Evolutionary conservation across 345 rosid species (phyloP), one percentile per base, ranked within the genome.

Genomic region (Lagerstroemia speciosa): DNA sequence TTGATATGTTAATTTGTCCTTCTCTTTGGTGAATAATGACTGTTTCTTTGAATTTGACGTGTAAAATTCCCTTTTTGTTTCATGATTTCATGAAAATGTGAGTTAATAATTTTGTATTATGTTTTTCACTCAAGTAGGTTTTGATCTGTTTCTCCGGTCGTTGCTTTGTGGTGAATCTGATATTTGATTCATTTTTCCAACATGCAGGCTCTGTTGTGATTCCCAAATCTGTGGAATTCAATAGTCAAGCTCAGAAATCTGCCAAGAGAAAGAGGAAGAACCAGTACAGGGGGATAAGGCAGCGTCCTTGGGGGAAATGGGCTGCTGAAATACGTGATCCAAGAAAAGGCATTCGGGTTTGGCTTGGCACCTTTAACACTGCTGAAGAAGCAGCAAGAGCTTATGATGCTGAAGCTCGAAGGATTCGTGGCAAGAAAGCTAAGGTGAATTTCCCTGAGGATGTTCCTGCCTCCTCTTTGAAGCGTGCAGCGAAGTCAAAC

Each of bases 301-400:
- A 90, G 74, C 98, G 98, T 16, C 98, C 98, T 32, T 92, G 97
- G 98, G 98, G 98, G 0, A 92, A 90, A 78, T 92, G 98, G 98
- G 98, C 98, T 53, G 98, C 98, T 71, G 98, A 93, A 85, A 93
- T 90, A 36, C 93, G 98, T 77, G 98, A 93, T 68, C 98, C 97
- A 19, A 84, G 81, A 45, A 86, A 93, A 77, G 97, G 97, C 55
- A 92, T 88, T 5, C 87, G 97, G 60, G 92, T 93, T 66, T 93
- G 98, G 97, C 84, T 93, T 20, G 97, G 98, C 65, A 93, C 98
- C 33, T 93, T 93, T 72, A 90, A 88, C 70, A 92, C 98, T 16
- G 97, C 98, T 24, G 98, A 93, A 73, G 98, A 90, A 83, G 98
- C 98, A 76, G 78, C 75, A 30, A 68, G 74, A 52, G 78, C 75